Percentiles rank a stretch among this genome's conserved stretches.
Conservation (phyloP, 2,329 filamentous ascomycete genomes). For the Ceratocystis harringtonii region DNA sequence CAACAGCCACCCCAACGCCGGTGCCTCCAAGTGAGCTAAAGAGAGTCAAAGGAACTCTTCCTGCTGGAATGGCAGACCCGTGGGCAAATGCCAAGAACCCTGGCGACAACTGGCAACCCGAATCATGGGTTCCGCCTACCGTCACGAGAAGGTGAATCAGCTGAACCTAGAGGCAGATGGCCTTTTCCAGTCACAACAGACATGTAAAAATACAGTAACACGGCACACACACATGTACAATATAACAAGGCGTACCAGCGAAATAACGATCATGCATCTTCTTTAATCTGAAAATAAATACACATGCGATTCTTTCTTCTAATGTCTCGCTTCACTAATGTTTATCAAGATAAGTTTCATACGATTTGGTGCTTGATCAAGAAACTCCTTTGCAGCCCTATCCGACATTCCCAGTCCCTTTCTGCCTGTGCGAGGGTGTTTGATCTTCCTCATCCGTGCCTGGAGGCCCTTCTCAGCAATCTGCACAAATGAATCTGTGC, state of each 20-base stretch:
- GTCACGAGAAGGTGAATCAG: conserved; percentile 22
- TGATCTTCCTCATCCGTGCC: conserved; percentile 29
- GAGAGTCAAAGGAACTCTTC: conserved; percentile 9
- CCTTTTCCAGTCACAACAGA: background rate
- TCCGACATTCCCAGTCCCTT: conserved; percentile 26
- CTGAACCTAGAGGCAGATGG: background rate
- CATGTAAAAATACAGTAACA: background rate
- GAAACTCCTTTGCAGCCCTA: conserved; percentile 28
- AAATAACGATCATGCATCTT: background rate
- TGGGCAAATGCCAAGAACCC: conserved; percentile 43
- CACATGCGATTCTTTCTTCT: too few relatives aligned
- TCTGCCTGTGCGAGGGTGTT: conserved; percentile 26
- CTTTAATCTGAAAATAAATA: too few relatives aligned
- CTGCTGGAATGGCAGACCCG: conserved; percentile 31
- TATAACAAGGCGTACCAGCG: background rate
- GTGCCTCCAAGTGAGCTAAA: background rate
- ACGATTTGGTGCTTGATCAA: conserved; percentile 32
- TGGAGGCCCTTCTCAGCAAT: conserved; percentile 8
- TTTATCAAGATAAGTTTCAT: conserved; percentile 22
- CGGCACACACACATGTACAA: background rate
- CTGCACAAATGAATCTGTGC: background rate
- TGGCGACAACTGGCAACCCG: conserved; percentile 52
- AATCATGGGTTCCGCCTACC: conserved; percentile 42
- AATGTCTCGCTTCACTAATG: background rate
- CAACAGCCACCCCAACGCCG: background rate